A percentile compares a stretch with the other conserved stretches of the same genome.
Evolutionary conservation across 164 flowering plant species (phyloP).

Genomic region (Macadamia tetraphylla): DNA sequence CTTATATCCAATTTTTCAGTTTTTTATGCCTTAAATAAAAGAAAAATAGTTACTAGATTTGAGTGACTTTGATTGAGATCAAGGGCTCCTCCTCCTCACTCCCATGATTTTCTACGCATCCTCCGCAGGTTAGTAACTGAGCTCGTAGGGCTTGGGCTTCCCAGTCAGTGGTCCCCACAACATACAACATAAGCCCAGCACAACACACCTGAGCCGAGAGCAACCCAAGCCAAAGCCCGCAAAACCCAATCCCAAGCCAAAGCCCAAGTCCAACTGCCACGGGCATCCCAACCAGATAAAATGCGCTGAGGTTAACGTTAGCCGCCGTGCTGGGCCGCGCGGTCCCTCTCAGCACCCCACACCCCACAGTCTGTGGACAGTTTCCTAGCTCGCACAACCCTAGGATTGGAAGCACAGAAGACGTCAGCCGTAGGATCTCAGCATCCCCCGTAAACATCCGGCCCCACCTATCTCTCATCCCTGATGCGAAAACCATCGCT

Average conservation of each 20-base stretch:
- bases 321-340: slow-evolving; percentile 84
- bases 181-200: slow-evolving; percentile 82
- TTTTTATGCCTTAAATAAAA: not conserved
- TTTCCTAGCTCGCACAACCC: slow-evolving; percentile 96
- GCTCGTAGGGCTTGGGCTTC: slow-evolving; percentile 54
- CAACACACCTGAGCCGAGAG: slow-evolving; percentile 79
- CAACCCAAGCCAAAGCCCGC: slow-evolving; percentile 83
- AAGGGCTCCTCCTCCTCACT: slow-evolving; percentile 38
- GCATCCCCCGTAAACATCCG: slow-evolving; percentile 58
- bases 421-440: slow-evolving; percentile 55
- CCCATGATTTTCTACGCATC: slow-evolving; percentile 12
- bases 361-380: slow-evolving; percentile 92
- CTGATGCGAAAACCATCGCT: slow-evolving; percentile 52
- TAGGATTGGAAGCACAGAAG: slow-evolving; percentile 70
- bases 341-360: slow-evolving; percentile 81
- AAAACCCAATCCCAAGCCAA: slow-evolving; percentile 52
- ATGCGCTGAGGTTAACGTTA: slow-evolving; percentile 79
- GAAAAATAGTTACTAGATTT: slow-evolving; percentile 12
- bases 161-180: slow-evolving; percentile 87
- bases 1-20: no score
- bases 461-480: slow-evolving; percentile 57
- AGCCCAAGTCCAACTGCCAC: slow-evolving; percentile 79
- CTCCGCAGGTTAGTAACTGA: slow-evolving; percentile 46
- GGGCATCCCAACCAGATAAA: slow-evolving; percentile 89
- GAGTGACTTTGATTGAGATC: slow-evolving; percentile 36